Conservation (phyloP, 768 basidiomycete species). For the Hygrocybe punicea region DNA sequence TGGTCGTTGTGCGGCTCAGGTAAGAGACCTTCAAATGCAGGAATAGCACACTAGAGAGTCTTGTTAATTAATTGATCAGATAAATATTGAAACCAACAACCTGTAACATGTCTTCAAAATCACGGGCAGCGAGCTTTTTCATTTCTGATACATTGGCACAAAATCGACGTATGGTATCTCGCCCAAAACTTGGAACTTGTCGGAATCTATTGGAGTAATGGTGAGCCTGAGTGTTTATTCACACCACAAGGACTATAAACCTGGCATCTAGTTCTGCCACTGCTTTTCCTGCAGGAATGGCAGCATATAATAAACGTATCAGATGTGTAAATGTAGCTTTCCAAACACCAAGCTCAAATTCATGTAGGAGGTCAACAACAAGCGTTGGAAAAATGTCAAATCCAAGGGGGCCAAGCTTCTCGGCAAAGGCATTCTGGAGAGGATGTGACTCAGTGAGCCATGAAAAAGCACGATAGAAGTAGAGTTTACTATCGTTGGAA, state of each 20-base stretch:
- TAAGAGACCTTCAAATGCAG: conserved; percentile 39
- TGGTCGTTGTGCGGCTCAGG: conserved; percentile 25
- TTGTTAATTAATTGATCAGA: neutral
- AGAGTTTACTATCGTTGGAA: conserved; percentile 8
- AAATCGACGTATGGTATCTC: conserved; percentile 36
- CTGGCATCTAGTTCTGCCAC: conserved; percentile 22
- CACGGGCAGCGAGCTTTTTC: conserved; percentile 34
- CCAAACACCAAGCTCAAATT: conserved; percentile 5
- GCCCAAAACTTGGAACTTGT: conserved; percentile 26
- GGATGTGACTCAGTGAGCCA: neutral
- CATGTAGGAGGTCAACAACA: conserved; percentile 9
- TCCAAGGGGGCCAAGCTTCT: conserved; percentile 2
- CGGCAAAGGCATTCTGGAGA: conserved; percentile 9
- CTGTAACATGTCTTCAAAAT: conserved; percentile 46
- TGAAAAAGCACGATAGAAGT: neutral
- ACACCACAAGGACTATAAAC: conserved; percentile 3
- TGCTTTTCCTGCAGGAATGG: neutral
- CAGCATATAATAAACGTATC: conserved; percentile 8
- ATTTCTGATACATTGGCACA: conserved; percentile 32
- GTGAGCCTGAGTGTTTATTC: neutral
- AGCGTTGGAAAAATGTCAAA: conserved; percentile 6
- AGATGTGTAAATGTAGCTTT: conserved; percentile 3
- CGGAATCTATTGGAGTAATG: conserved; percentile 23
- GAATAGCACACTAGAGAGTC: conserved; percentile 27
- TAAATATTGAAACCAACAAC: conserved; percentile 16